Evolutionary conservation across 139 green algal species (phyloP).

Genomic region (Haematococcus sp.): DNA sequence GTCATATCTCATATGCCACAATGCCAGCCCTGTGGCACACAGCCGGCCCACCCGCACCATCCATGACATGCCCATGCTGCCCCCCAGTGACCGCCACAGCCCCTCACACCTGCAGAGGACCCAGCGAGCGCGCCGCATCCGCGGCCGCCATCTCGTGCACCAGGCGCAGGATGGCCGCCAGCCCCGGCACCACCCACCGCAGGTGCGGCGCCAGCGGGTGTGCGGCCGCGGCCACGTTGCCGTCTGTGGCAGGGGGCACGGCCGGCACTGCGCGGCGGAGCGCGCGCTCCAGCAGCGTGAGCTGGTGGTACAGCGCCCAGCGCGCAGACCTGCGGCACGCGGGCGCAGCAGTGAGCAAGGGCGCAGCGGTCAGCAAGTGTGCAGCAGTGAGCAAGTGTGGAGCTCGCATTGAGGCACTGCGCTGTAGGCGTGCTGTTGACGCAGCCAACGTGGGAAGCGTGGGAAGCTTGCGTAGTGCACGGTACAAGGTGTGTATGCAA

Average conservation of each 20-base stretch:
- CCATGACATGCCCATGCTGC: too few species aligned
- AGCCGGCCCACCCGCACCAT: too few species aligned
- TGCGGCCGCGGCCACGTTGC: not conserved
- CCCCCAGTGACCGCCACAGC: too few species aligned
- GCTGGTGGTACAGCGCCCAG: slow-evolving; percentile 69
- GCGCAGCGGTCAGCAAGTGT: too few species aligned
- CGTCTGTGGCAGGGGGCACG: not conserved
- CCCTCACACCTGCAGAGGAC: slow-evolving; percentile 5
- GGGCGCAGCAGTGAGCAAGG: not conserved
- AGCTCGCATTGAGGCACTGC: too few species aligned
- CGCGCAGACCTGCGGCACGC: slow-evolving; percentile 26
- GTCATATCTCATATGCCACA: too few species aligned
- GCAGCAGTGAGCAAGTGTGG: too few species aligned
- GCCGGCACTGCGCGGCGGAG: slow-evolving; percentile 33
- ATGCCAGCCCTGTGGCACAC: too few species aligned
- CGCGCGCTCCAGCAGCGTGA: slow-evolving; percentile 67
- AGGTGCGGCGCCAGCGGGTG: slow-evolving; percentile 31
- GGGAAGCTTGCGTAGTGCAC: too few species aligned
- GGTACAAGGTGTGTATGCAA: too few species aligned
- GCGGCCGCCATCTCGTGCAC: slow-evolving; percentile 36
- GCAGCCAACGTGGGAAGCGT: too few species aligned
- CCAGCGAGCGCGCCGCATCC: not conserved
- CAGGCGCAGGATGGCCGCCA: slow-evolving; percentile 29
- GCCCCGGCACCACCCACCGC: slow-evolving; percentile 31
- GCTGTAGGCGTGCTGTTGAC: too few species aligned